Evolutionary conservation across 2,329 filamentous ascomycete genomes (phyloP).

Genomic region (Zymoseptoria brevis): DNA sequence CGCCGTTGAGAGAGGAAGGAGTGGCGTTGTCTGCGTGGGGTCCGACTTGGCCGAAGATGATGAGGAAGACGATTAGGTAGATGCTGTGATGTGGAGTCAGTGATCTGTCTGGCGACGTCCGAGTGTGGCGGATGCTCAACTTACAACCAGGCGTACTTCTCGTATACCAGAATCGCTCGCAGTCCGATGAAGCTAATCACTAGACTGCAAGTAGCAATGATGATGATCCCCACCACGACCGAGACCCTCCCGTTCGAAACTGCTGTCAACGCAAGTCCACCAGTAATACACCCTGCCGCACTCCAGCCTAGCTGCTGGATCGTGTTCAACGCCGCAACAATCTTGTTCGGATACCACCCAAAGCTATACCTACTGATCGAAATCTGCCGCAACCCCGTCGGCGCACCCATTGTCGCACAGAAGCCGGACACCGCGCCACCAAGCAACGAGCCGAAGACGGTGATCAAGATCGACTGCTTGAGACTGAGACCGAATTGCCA

Average conservation of each 20-base stretch:
- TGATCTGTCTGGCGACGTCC: not conserved
- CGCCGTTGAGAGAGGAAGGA: slow-evolving; percentile 23
- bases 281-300: slow-evolving; percentile 37
- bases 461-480: slow-evolving; percentile 30
- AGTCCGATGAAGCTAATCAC: slow-evolving; percentile 36
- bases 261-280: slow-evolving; percentile 35
- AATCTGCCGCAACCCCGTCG: slow-evolving; percentile 37
- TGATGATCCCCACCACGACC: slow-evolving; percentile 38
- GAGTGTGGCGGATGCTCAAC: not conserved
- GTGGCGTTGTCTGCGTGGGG: slow-evolving; percentile 35
- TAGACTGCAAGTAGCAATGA: slow-evolving; percentile 33
- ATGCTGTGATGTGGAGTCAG: slow-evolving; percentile 8
- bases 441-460: slow-evolving; percentile 27
- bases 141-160: slow-evolving; percentile 43
- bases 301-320: slow-evolving; percentile 40
- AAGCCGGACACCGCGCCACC: slow-evolving; percentile 28
- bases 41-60: slow-evolving; percentile 42
- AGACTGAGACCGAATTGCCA: slow-evolving; percentile 42
- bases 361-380: slow-evolving; percentile 41
- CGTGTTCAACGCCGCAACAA: slow-evolving; percentile 41
- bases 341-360: slow-evolving; percentile 44
- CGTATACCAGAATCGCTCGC: slow-evolving; percentile 39
- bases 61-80: slow-evolving; percentile 41
- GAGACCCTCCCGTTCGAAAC: slow-evolving; percentile 37
- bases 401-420: slow-evolving; percentile 28